Conservation (phyloP, 2,329 filamentous ascomycete genomes). For the Cordyceps cicadae region DNA sequence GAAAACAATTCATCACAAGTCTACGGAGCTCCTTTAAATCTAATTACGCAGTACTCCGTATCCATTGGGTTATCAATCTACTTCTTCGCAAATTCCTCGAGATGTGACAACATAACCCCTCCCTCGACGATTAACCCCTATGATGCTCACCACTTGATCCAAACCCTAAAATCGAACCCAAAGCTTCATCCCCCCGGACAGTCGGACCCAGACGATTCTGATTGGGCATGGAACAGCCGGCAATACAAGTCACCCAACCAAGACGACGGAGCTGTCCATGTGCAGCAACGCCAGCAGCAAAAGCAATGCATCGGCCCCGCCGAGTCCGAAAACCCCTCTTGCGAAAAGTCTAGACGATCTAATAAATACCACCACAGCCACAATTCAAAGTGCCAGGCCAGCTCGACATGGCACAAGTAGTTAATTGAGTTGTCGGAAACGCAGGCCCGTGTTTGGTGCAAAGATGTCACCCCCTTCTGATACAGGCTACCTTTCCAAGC, state of each 20-base stretch:
- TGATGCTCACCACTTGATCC: background rate
- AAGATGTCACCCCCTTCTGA: background rate
- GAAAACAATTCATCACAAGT: too few relatives aligned
- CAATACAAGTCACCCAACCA: conserved; percentile 3
- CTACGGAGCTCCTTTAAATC: too few relatives aligned
- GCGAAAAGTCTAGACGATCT: background rate
- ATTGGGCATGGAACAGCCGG: background rate
- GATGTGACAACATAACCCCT: background rate
- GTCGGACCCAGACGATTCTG: background rate
- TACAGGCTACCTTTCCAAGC: background rate
- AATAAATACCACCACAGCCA: background rate
- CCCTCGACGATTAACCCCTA: background rate
- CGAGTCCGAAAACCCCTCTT: background rate
- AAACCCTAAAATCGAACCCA: background rate
- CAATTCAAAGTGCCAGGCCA: background rate
- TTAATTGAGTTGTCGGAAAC: background rate
- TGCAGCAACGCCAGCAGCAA: background rate
- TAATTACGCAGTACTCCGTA: too few relatives aligned
- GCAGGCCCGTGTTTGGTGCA: background rate
- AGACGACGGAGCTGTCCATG: background rate
- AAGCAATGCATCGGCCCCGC: conserved; percentile 4
- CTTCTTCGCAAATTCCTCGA: too few relatives aligned
- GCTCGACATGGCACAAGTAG: background rate
- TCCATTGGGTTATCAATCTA: too few relatives aligned
- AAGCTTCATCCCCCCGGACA: too few relatives aligned